Percentiles rank a stretch among this genome's conserved stretches.
phyloP scores from a whole-genome alignment of 2,329 filamentous ascomycete genomes.

The Ceratocystis eucalypticola region DNA sequence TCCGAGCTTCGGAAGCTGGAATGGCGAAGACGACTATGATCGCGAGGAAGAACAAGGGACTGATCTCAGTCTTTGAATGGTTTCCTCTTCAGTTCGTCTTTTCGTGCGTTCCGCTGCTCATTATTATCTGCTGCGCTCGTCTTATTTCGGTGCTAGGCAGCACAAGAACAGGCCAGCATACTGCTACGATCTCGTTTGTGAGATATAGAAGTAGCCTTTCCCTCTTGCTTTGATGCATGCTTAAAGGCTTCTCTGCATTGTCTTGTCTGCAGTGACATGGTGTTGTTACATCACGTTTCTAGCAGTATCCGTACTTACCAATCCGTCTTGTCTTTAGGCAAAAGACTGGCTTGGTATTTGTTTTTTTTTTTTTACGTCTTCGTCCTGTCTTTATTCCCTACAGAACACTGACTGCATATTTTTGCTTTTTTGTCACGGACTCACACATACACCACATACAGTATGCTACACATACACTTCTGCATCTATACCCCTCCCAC shows the following conservation, averaged over 20 bases:
- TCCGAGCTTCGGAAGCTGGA: slow-evolving; percentile 58
- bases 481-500: background rate
- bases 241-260: background rate
- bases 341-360: background rate
- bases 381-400: background rate
- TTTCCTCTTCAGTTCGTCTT: background rate
- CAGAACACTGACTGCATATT: background rate
- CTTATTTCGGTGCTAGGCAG: background rate
- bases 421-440: background rate
- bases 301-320: slow-evolving; percentile 7
- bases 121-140: background rate
- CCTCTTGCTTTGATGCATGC: background rate
- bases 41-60: slow-evolving; percentile 9
- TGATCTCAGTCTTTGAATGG: background rate
- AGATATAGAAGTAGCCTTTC: slow-evolving; percentile 4
- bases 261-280: slow-evolving; percentile 10
- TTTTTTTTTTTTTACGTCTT: background rate
- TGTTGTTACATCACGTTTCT: slow-evolving; percentile 18
- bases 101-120: background rate
- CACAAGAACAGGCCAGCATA: too few species aligned
- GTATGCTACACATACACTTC: background rate
- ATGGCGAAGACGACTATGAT: slow-evolving; percentile 27
- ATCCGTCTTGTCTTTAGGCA: background rate
- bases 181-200: slow-evolving; percentile 13
- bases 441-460: slow-evolving; percentile 1